Conservation (phyloP, 208 protist species). For the Porcisia deanei region DNA sequence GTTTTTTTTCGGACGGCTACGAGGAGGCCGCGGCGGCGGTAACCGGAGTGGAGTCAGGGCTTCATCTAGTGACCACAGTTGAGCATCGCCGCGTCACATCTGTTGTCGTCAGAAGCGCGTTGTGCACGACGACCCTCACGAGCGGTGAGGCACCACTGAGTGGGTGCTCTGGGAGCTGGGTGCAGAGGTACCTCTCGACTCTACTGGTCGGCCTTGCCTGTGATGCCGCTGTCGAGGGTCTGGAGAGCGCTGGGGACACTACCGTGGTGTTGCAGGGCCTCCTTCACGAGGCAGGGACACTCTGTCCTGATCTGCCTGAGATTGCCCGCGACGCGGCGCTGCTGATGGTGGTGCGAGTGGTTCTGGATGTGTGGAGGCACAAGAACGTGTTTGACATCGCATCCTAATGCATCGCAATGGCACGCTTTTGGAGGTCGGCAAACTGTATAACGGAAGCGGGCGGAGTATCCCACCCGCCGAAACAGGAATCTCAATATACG, state of each 20-base stretch:
- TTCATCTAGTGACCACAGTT: slow-evolving; percentile 35
- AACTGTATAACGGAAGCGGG: neutral
- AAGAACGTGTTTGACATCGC: slow-evolving; percentile 66
- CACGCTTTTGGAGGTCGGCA: neutral
- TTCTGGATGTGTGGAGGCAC: slow-evolving; percentile 42
- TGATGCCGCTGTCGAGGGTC: slow-evolving; percentile 24
- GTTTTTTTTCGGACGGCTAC: slow-evolving; percentile 22
- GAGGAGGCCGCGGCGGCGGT: slow-evolving; percentile 11
- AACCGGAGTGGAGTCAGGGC: neutral
- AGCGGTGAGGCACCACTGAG: neutral
- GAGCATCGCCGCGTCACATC: slow-evolving; percentile 28
- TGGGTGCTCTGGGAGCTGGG: slow-evolving; percentile 12
- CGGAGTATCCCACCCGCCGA: neutral
- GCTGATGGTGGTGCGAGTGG: slow-evolving; percentile 10
- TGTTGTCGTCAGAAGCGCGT: slow-evolving; percentile 13
- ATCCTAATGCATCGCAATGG: neutral
- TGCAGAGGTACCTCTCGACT: slow-evolving; percentile 35
- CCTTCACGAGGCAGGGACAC: slow-evolving; percentile 15
- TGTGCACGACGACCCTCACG: neutral
- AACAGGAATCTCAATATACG: neutral
- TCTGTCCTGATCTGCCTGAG: slow-evolving; percentile 15
- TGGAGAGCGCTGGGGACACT: slow-evolving; percentile 7
- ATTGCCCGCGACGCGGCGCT: slow-evolving; percentile 17
- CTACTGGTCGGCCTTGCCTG: slow-evolving; percentile 29
- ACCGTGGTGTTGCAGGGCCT: slow-evolving; percentile 27